phyloP scores from a whole-genome alignment of 2,329 filamentous ascomycete species.

The Hypomyces rosellus region DNA sequence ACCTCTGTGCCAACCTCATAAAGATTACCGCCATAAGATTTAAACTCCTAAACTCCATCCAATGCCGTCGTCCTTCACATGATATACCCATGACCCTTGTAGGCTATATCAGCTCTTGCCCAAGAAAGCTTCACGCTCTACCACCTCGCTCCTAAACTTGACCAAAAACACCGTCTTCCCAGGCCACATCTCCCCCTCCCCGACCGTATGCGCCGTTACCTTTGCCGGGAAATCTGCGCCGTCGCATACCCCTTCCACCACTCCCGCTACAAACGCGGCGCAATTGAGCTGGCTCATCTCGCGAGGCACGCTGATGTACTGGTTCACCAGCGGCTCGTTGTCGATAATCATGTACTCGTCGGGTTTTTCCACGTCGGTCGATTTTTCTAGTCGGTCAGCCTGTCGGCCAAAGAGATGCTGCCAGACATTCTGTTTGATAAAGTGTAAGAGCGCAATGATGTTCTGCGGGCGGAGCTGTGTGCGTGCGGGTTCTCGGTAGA shows the following conservation, averaged over 20 bases:
- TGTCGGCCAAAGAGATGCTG: constrained; percentile 84
- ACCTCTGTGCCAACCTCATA: not conserved
- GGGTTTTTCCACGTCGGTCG: constrained; percentile 69
- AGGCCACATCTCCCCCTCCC: constrained; percentile 80
- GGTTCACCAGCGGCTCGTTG: constrained; percentile 94
- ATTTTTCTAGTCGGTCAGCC: constrained; percentile 89
- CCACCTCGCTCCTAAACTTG: constrained; percentile 83
- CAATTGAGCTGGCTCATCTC: constrained; percentile 98
- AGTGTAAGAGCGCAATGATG: constrained; percentile 86
- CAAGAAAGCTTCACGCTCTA: constrained; percentile 83
- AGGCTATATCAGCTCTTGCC: constrained; percentile 42
- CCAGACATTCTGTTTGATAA: constrained; percentile 91
- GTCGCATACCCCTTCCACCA: constrained; percentile 93
- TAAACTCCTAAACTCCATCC: constrained; percentile 18
- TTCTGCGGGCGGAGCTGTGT: constrained; percentile 72
- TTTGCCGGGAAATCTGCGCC: constrained; percentile 82
- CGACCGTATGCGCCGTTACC: constrained; percentile 80
- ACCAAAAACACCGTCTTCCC: constrained; percentile 93
- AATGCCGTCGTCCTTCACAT: not conserved
- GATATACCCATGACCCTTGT: not conserved
- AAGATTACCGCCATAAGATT: not conserved
- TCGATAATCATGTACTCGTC: constrained; percentile 99
- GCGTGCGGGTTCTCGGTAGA: constrained; percentile 71
- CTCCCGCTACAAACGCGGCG: constrained; percentile 88
- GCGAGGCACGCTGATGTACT: constrained; percentile 84